Evolutionary conservation across 2,329 filamentous ascomycete species (phyloP).

Genomic region (Gyromitra esculenta): DNA sequence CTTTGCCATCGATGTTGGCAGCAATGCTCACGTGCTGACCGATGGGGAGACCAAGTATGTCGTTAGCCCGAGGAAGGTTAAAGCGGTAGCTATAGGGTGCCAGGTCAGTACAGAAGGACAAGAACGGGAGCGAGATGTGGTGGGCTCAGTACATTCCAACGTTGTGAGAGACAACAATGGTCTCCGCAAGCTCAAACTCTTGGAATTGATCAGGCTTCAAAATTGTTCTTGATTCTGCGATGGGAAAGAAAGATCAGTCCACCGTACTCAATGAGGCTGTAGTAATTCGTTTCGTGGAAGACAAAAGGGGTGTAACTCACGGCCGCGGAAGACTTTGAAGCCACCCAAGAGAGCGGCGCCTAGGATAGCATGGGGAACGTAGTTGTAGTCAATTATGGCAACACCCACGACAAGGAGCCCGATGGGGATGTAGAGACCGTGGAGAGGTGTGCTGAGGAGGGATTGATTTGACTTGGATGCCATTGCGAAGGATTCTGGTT

Average conservation of each 20-base stretch:
- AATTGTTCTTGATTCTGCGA: slow-evolving; percentile 77
- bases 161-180: slow-evolving; percentile 96
- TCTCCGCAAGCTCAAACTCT: slow-evolving; percentile 91
- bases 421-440: slow-evolving; percentile 86
- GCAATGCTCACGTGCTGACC: slow-evolving; percentile 69
- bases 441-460: slow-evolving; percentile 56
- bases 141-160: slow-evolving; percentile 79
- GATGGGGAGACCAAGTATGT: slow-evolving; percentile 67
- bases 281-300: slow-evolving; percentile 12
- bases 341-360: slow-evolving; percentile 73
- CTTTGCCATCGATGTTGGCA: slow-evolving; percentile 63
- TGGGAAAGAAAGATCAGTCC: slow-evolving; percentile 10
- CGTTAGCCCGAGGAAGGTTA: slow-evolving; percentile 62
- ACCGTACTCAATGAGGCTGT: not conserved
- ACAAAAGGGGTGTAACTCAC: slow-evolving; percentile 66
- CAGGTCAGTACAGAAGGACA: not conserved
- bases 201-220: slow-evolving; percentile 90
- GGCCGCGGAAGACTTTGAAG: slow-evolving; percentile 75
- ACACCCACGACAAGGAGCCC: slow-evolving; percentile 79
- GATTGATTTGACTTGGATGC: slow-evolving; percentile 47
- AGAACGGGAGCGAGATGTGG: not conserved
- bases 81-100: slow-evolving; percentile 59
- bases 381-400: slow-evolving; percentile 81
- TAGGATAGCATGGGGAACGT: slow-evolving; percentile 74
- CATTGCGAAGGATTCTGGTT: slow-evolving; percentile 27